Evolutionary conservation across 2,329 filamentous ascomycete genomes (phyloP).

Genomic region (Pestalotiopsis sp.): DNA sequence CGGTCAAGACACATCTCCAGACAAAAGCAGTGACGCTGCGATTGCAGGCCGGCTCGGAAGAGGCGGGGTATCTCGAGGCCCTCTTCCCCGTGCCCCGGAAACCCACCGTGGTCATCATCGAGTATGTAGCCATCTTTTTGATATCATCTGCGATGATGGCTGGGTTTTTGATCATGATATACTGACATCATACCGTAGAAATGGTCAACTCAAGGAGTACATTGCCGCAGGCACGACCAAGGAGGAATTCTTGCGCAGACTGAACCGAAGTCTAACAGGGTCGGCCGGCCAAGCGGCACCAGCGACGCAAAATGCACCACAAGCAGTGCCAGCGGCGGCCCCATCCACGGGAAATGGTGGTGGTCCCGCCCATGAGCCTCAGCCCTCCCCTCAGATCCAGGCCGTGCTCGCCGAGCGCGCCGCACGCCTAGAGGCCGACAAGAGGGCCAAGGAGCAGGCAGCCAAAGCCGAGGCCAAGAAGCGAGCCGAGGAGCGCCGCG

Average conservation of each 20-base stretch:
- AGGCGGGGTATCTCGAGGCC: conserved; percentile 79
- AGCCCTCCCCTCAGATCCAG: conserved; percentile 23
- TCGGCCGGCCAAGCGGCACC: conserved; percentile 16
- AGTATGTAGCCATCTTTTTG: conserved; percentile 45
- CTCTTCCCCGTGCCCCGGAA: conserved; percentile 80
- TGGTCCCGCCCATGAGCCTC: neutral
- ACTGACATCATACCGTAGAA: conserved; percentile 38
- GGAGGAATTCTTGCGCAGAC: conserved; percentile 65
- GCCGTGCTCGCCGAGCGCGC: conserved; percentile 54
- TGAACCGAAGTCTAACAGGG: conserved; percentile 46
- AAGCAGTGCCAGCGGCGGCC: neutral
- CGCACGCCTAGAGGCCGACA: conserved; percentile 47
- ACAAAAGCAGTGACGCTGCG: conserved; percentile 71
- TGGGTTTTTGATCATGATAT: neutral
- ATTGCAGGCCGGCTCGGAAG: conserved; percentile 72
- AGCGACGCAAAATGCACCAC: neutral
- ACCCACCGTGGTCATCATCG: conserved; percentile 81
- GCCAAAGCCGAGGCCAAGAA: conserved; percentile 51
- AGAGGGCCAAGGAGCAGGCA: conserved; percentile 52
- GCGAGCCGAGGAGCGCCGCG: conserved; percentile 35
- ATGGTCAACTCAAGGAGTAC: conserved; percentile 78
- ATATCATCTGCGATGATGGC: neutral
- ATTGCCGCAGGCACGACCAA: conserved; percentile 65
- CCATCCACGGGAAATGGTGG: neutral
- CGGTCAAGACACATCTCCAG: conserved; percentile 59